Evolutionary conservation across 768 basidiomycete species (phyloP).

Genomic region (Phylloporus arenicola): DNA sequence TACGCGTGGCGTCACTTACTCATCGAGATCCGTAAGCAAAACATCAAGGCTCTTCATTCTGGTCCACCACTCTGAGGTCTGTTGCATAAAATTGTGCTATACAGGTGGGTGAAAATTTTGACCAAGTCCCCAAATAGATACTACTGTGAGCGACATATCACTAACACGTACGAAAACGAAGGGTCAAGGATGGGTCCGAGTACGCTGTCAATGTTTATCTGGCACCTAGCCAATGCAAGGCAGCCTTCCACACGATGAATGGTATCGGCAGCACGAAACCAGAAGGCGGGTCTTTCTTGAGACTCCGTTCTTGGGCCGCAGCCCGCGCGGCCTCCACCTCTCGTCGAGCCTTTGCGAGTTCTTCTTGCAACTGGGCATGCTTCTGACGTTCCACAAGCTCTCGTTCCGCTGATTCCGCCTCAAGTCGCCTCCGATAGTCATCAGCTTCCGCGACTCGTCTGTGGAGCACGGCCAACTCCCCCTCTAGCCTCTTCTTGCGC

Average conservation of each 20-base stretch:
- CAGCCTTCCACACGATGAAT: slow-evolving; percentile 31
- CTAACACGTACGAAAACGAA: slow-evolving; percentile 1
- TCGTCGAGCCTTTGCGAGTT: slow-evolving; percentile 26
- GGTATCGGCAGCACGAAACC: slow-evolving; percentile 29
- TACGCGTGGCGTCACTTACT: not conserved
- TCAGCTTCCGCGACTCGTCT: slow-evolving; percentile 26
- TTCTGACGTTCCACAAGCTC: slow-evolving; percentile 25
- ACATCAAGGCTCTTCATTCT: not conserved
- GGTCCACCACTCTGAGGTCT: not conserved
- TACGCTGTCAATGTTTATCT: slow-evolving; percentile 10
- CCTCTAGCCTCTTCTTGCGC: slow-evolving; percentile 24
- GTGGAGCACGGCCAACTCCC: slow-evolving; percentile 24
- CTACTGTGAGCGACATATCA: not conserved
- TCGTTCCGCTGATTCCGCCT: slow-evolving; percentile 25
- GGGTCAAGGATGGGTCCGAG: not conserved
- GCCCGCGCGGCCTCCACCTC: slow-evolving; percentile 22
- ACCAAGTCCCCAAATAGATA: slow-evolving; percentile 18
- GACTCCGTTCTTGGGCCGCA: slow-evolving; percentile 21
- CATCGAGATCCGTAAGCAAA: not conserved
- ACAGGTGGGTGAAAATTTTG: slow-evolving; percentile 1
- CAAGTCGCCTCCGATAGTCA: slow-evolving; percentile 23
- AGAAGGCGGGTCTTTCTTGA: slow-evolving; percentile 27
- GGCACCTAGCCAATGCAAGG: slow-evolving; percentile 30
- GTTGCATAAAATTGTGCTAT: slow-evolving; percentile 1
- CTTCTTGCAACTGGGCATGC: slow-evolving; percentile 26